Conservation (phyloP, 768 basidiomycete genomes). For the Termitomyces sp. region DNA sequence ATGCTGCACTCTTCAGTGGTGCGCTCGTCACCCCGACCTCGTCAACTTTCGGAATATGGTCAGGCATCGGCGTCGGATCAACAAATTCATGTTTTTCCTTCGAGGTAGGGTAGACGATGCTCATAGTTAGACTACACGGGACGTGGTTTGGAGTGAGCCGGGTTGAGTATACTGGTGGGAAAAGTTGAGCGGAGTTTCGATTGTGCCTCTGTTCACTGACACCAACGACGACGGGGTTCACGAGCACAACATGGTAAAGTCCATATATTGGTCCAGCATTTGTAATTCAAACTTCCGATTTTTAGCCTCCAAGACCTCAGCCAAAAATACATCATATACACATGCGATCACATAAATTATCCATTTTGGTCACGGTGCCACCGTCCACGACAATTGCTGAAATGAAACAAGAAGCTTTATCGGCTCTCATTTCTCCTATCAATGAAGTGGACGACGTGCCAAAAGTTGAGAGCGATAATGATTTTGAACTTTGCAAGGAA, state of each 20-base stretch:
- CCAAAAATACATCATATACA: conserved; percentile 66
- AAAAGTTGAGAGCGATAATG: conserved; percentile 25
- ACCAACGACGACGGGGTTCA: conserved; percentile 6
- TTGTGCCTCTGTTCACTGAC: conserved; percentile 11
- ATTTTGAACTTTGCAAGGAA: conserved; percentile 62
- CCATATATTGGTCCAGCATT: neutral
- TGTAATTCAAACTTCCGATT: neutral
- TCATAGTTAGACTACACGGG: conserved; percentile 39
- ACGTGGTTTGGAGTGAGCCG: conserved; percentile 17
- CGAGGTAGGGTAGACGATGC: conserved; percentile 47
- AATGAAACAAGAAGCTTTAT: conserved; percentile 63
- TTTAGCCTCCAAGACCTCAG: conserved; percentile 46
- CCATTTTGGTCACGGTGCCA: conserved; percentile 55
- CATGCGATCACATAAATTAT: conserved; percentile 73
- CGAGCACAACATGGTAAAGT: conserved; percentile 21
- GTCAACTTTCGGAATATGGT: conserved; percentile 67
- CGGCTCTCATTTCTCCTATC: conserved; percentile 55
- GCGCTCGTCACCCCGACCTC: conserved; percentile 91
- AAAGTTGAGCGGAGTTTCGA: conserved; percentile 28
- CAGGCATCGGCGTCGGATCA: conserved; percentile 66
- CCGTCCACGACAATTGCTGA: conserved; percentile 52
- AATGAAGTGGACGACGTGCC: conserved; percentile 29
- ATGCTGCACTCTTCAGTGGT: conserved; percentile 93
- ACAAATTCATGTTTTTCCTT: conserved; percentile 48
- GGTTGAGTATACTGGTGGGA: conserved; percentile 21